Conservation (phyloP, 2,329 filamentous ascomycete genomes). For the Diaporthe citriasiana region DNA sequence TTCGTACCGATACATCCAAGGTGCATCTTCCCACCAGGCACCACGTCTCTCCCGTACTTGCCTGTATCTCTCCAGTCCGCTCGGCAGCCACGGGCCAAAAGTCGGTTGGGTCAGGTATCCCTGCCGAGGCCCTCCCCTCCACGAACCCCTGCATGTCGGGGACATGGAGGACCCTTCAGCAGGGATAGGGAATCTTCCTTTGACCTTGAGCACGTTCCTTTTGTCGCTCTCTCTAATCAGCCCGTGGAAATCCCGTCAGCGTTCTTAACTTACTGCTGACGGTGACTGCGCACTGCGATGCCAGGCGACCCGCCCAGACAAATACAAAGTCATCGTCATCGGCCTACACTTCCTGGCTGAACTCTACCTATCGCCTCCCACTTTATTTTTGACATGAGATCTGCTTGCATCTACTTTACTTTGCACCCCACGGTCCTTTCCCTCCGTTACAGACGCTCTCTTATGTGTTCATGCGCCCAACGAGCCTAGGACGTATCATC, state of each 20-base stretch:
- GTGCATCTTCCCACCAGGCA: neutral
- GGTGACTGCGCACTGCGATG: neutral
- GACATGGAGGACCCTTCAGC: slow-evolving; percentile 22
- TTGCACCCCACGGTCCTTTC: slow-evolving; percentile 13
- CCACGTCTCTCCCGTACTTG: neutral
- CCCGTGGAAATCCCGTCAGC: neutral
- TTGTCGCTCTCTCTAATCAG: slow-evolving; percentile 24
- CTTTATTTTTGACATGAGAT: neutral
- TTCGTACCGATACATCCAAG: slow-evolving; percentile 34
- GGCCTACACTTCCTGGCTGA: neutral
- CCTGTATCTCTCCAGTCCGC: slow-evolving; percentile 7
- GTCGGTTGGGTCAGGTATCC: neutral
- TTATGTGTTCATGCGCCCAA: slow-evolving; percentile 11
- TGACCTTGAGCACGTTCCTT: slow-evolving; percentile 31
- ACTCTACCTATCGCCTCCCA: neutral
- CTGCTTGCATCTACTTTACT: neutral
- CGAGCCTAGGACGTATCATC: slow-evolving; percentile 20
- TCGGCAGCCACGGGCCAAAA: slow-evolving; percentile 17
- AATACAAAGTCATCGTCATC: slow-evolving; percentile 25
- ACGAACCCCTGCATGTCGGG: slow-evolving; percentile 25
- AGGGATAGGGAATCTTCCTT: slow-evolving; percentile 23
- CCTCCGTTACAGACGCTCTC: slow-evolving; percentile 10
- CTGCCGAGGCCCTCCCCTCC: slow-evolving; percentile 26
- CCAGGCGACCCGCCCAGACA: slow-evolving; percentile 2
- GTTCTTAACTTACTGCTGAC: slow-evolving; percentile 4